Conservation (phyloP, 495 filamentous ascomycete species). For the Halenospora varia region DNA sequence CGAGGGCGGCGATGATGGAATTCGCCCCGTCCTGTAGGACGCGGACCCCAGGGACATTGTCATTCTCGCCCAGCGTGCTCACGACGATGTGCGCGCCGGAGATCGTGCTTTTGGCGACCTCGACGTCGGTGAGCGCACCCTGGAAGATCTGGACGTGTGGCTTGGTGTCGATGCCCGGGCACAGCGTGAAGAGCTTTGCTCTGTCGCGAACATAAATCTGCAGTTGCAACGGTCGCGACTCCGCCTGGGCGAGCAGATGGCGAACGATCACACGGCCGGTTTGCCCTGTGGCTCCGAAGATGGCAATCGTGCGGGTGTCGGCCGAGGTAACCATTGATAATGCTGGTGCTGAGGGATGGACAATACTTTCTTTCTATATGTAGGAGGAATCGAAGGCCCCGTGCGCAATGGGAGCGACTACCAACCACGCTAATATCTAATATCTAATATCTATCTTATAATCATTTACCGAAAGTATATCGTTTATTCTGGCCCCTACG, state of each 20-base stretch:
- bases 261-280: background rate
- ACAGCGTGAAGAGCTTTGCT: background rate
- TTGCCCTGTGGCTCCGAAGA: background rate
- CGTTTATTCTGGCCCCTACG: too few relatives aligned
- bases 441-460: too few relatives aligned
- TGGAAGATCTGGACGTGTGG: background rate
- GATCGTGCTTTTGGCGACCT: background rate
- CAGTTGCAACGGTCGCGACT: background rate
- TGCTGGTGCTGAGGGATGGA: background rate
- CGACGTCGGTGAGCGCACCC: background rate
- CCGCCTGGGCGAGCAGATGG: background rate
- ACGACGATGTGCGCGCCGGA: background rate
- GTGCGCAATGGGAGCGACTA: background rate
- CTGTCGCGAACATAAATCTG: background rate
- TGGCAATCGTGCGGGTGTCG: background rate
- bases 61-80: background rate
- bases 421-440: too few relatives aligned
- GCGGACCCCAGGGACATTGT: background rate
- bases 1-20: background rate
- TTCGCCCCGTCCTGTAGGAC: background rate
- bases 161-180: background rate
- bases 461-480: too few relatives aligned
- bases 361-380: too few relatives aligned
- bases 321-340: background rate
- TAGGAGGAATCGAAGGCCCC: too few relatives aligned